Conservation (phyloP, 805 yeast genomes). For the Candida koratica region DNA sequence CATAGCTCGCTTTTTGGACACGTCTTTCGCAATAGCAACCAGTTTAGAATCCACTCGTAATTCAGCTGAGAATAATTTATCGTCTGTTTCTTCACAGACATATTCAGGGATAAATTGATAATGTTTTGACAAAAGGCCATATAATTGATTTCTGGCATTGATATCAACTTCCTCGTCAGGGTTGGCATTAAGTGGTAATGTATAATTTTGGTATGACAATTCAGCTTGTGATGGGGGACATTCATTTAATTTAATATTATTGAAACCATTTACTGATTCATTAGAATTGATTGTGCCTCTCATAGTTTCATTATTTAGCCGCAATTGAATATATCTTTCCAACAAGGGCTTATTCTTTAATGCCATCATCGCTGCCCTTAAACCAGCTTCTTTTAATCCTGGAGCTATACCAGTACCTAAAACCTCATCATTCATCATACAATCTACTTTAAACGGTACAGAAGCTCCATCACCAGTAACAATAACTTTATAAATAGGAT, state of each 20-base stretch:
- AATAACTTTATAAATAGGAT: conserved; percentile 54
- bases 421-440: conserved; percentile 59
- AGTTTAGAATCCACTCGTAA: conserved; percentile 27
- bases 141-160: conserved; percentile 38
- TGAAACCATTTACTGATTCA: not conserved
- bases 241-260: conserved; percentile 1
- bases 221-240: not conserved
- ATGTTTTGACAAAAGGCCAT: conserved; percentile 35
- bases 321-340: conserved; percentile 57
- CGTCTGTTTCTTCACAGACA: conserved; percentile 20
- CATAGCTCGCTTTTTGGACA: conserved; percentile 38
- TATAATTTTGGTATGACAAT: not conserved
- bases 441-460: conserved; percentile 59
- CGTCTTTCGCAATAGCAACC: conserved; percentile 32
- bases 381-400: conserved; percentile 72
- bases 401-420: conserved; percentile 72
- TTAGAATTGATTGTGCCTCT: not conserved
- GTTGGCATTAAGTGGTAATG: conserved; percentile 26
- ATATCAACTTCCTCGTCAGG: conserved; percentile 24
- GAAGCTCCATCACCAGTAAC: conserved; percentile 44
- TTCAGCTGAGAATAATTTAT: conserved; percentile 24
- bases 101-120: conserved; percentile 36
- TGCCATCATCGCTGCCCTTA: conserved; percentile 81
- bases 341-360: conserved; percentile 53
- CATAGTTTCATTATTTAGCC: conserved; percentile 32